Base-by-base conservation (phyloP, 805 yeast genomes). In the Candida hungchunana region DNA sequence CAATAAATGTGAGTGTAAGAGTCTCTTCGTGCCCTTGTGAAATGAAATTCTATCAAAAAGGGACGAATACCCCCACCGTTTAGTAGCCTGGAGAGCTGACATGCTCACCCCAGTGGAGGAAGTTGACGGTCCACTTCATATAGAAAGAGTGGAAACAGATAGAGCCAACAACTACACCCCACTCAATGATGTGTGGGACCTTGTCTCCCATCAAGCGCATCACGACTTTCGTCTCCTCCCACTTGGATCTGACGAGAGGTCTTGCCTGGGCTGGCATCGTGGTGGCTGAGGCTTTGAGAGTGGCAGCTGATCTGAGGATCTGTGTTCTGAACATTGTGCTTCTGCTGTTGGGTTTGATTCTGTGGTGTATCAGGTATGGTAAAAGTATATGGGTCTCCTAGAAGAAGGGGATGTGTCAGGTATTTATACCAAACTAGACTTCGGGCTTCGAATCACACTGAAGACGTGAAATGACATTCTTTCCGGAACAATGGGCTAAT, bases 241-340 rank as follows among this genome's bases (percentile, higher is more conserved):
- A 18, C 10, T 39, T 32, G 2, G 55, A 26, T 36, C 44, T 51
- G 29, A 51, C 38, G 5, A 43, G 28, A 15, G 51, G 32, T 31
- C 42, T 49, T 28, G 49, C 45, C 28, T 42, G 47, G 37, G 42
- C 39, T 27, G 46, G 42, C 32, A 50, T 46, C 28, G 39, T 39
- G 17, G 44, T 44, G 27, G 40, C 44, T 15, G 49, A 45, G 27
- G 44, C 40, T 34, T 48, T 43, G 21, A 39, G 24, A n/a, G 58
- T 34, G 27, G 52, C 44, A 12, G 58, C 43, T 31, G 51, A 47
- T 53, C 58, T 53, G 40, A 50, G 40, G 31, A 50, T 34, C 37
- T 46, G 44, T 8, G 58, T 37, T 19, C 53, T 32, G 46, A 48
- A 47, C 58, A 53, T 53, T 48, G 46, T 44, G 23, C n/a, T n/a